These are phyloP conservation scores for Syzygium syzygioides DNA, from an alignment of 441 rosid species.

Conservation along the genomic window DNA sequence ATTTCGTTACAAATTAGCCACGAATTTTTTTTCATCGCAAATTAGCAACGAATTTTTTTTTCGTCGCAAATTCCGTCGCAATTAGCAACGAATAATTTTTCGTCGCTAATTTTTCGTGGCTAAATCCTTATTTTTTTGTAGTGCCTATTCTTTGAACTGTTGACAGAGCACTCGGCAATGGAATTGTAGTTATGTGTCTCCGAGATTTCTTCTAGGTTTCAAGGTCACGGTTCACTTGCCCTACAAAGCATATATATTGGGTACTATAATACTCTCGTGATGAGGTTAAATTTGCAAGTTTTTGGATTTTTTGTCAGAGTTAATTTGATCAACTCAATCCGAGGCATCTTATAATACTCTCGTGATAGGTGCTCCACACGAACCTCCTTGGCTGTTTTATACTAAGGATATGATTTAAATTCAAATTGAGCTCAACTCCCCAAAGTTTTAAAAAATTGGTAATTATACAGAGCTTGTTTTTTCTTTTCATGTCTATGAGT, in stretches of 20 bases:
- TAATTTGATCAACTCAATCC: neutral
- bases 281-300: neutral
- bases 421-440: neutral
- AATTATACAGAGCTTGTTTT: neutral
- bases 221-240: neutral
- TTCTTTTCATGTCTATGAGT: neutral
- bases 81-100: too few species aligned
- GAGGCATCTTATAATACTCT: neutral
- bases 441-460: neutral
- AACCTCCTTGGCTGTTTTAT: neutral
- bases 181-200: neutral
- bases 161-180: neutral
- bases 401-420: neutral
- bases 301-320: neutral
- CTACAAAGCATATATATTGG: neutral
- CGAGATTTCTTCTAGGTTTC: neutral
- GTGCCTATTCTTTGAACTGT: neutral
- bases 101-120: too few species aligned
- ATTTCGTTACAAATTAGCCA: too few species aligned
- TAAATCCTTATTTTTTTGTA: too few species aligned
- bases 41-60: too few species aligned
- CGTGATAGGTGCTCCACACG: neutral
- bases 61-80: too few species aligned
- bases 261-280: neutral
- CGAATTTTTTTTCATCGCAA: too few species aligned